Percentiles rank a stretch among this genome's conserved stretches.
phyloP scores from a whole-genome alignment of 371 early-diverging fungal genomes.

The Lichtheimia ornata region DNA sequence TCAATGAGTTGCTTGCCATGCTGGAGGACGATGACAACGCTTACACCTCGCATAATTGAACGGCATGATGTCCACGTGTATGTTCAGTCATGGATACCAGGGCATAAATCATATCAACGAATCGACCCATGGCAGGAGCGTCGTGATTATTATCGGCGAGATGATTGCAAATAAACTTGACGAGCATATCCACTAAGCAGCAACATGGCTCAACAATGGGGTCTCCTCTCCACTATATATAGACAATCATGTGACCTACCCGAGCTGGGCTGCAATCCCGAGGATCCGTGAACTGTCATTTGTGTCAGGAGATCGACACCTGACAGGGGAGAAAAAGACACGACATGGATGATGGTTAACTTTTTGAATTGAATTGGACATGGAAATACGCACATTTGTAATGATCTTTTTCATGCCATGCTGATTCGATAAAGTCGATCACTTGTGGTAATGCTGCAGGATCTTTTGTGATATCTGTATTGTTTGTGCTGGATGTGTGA shows the following conservation, averaged over 20 bases:
- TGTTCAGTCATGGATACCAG: slow-evolving; percentile 51
- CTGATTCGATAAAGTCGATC: neutral
- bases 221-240: neutral
- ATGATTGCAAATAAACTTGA: slow-evolving; percentile 13
- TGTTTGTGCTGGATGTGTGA: neutral
- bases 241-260: slow-evolving; percentile 19
- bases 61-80: slow-evolving; percentile 27
- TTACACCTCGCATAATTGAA: neutral
- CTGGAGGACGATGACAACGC: neutral
- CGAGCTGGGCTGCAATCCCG: slow-evolving; percentile 18
- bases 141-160: slow-evolving; percentile 7
- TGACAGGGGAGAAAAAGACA: slow-evolving; percentile 4
- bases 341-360: neutral
- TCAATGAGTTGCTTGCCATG: neutral
- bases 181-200: slow-evolving; percentile 7
- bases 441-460: neutral
- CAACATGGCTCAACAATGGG: neutral
- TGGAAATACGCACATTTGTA: slow-evolving; percentile 2
- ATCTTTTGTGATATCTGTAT: neutral
- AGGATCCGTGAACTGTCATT: slow-evolving; percentile 29
- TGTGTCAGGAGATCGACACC: slow-evolving; percentile 33
- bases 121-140: neutral
- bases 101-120: slow-evolving; percentile 6
- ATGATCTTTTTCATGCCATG: neutral
- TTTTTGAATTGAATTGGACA: neutral